These are phyloP conservation scores for Isoetes engelmannii DNA, from an alignment of 83 land plant genomes.

Conservation along the genomic window DNA sequence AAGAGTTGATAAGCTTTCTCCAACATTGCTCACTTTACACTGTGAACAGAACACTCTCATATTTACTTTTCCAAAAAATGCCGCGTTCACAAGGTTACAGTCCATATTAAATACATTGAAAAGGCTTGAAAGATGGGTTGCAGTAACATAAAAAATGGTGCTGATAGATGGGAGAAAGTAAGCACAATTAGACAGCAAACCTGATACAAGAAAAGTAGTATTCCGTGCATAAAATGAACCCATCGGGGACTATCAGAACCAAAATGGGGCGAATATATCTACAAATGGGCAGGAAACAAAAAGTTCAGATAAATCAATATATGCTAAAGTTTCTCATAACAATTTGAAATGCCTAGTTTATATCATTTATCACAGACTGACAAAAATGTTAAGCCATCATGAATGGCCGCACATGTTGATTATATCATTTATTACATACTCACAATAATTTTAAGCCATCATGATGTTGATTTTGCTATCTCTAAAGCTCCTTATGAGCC, in stretches of 20 bases:
- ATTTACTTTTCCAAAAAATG: not conserved
- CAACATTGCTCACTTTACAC: not conserved
- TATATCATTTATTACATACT: too few relatives aligned
- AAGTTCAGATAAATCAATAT: not conserved
- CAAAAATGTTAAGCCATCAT: too few relatives aligned
- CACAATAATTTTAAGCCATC: too few relatives aligned
- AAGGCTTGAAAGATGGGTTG: not conserved
- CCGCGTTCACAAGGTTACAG: not conserved
- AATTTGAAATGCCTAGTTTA: not conserved
- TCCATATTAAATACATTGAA: not conserved
- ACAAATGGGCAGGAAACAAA: conserved; percentile 10
- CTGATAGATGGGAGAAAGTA: not conserved
- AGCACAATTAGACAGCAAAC: conserved; percentile 24
- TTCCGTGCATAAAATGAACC: conserved; percentile 86
- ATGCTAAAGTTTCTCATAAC: not conserved
- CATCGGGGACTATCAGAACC: conserved; percentile 77
- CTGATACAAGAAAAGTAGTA: conserved; percentile 94
- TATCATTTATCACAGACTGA: too few relatives aligned
- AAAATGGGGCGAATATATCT: conserved; percentile 85
- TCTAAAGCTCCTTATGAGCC: too few relatives aligned
- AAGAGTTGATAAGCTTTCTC: not conserved
- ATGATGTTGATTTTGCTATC: too few relatives aligned
- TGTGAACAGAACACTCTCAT: not conserved
- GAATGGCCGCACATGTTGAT: too few relatives aligned
- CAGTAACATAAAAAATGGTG: conserved; percentile 5